A percentile compares a stretch with the other conserved stretches of the same genome.
Conservation (phyloP, 2,329 filamentous ascomycete genomes). For the Exophiala viscosa region DNA sequence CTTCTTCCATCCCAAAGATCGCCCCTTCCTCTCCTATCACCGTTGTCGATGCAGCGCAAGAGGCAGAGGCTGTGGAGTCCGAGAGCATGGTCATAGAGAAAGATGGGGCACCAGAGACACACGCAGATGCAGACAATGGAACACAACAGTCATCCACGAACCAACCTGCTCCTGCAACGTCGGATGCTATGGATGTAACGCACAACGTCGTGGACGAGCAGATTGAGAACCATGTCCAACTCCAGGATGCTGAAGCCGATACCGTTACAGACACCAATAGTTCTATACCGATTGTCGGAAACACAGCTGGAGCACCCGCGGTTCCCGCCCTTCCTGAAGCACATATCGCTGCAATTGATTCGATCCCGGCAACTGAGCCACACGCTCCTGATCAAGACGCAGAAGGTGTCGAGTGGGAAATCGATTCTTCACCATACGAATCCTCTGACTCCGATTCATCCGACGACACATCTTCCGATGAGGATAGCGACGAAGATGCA, state of each 20-base stretch:
- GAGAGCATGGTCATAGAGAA: no score
- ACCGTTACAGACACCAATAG: slow-evolving; percentile 2
- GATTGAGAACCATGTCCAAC: slow-evolving; percentile 3
- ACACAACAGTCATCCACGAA: no score
- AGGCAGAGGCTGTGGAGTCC: no score
- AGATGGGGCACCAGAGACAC: no score
- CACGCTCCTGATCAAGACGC: slow-evolving; percentile 39
- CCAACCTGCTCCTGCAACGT: no score
- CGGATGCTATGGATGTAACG: background rate
- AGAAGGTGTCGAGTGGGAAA: slow-evolving; percentile 75
- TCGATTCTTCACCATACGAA: slow-evolving; percentile 71
- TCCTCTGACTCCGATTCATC: slow-evolving; percentile 60
- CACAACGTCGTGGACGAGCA: background rate
- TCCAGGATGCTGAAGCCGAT: background rate
- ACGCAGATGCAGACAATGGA: no score
- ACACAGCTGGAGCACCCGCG: background rate
- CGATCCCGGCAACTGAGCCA: slow-evolving; percentile 1
- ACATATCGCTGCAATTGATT: background rate
- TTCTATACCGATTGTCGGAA: slow-evolving; percentile 1
- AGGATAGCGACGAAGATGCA: slow-evolving; percentile 31
- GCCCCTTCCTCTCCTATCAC: background rate
- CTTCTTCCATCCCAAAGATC: slow-evolving; percentile 1
- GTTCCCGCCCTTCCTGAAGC: background rate
- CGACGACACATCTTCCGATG: slow-evolving; percentile 60
- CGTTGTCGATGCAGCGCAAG: background rate